Conservation (phyloP, 164 flowering plant species). For the Stephania yunnanensis region DNA sequence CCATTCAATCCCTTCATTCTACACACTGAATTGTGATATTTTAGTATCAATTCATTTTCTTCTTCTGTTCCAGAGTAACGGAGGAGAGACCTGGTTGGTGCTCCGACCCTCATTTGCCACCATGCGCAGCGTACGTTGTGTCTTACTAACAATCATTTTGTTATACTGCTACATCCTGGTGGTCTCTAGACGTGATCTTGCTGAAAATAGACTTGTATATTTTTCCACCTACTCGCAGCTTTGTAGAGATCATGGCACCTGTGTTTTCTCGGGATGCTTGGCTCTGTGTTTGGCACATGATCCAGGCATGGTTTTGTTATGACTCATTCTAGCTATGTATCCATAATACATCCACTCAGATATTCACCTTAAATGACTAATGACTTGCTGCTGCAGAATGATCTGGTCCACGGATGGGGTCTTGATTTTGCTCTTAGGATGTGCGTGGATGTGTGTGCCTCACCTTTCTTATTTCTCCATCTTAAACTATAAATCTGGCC, state of each 20-base stretch:
- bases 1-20: neutral
- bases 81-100: conserved; percentile 83
- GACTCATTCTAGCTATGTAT: neutral
- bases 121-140: conserved; percentile 88
- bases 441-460: conserved; percentile 70
- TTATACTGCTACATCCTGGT: neutral
- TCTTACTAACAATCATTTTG: neutral
- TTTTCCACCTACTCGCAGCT: conserved; percentile 31
- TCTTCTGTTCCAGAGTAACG: conserved; percentile 40
- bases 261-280: conserved; percentile 74
- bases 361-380: neutral
- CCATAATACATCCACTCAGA: neutral
- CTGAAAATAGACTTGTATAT: neutral
- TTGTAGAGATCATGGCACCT: conserved; percentile 78
- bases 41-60: conserved; percentile 2
- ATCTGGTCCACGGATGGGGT: conserved; percentile 97
- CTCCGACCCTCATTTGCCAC: conserved; percentile 67
- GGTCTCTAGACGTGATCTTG: neutral
- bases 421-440: conserved; percentile 80
- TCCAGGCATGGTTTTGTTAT: conserved; percentile 39
- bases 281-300: conserved; percentile 84
- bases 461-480: neutral
- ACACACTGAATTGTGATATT: neutral
- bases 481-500: neutral
- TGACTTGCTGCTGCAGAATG: conserved; percentile 54